These are phyloP conservation scores for Fusarium nanum DNA, from an alignment of 2,329 filamentous ascomycete species.

Conservation along the genomic window DNA sequence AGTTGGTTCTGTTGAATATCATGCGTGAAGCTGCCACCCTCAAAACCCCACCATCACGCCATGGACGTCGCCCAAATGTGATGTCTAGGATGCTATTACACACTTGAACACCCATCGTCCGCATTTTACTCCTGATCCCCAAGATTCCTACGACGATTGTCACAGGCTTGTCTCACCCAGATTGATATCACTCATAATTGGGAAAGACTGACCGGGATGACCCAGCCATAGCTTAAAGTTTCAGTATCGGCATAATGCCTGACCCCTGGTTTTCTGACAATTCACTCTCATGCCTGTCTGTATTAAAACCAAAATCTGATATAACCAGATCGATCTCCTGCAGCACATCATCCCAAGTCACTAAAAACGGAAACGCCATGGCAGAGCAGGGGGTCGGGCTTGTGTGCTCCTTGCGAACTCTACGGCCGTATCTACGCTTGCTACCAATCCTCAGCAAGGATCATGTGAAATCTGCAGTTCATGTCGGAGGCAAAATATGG, in stretches of 20 bases:
- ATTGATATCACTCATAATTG: slow-evolving; percentile 8
- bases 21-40: background rate
- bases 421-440: slow-evolving; percentile 3
- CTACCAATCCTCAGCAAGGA: slow-evolving; percentile 12
- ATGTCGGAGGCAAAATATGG: background rate
- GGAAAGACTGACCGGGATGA: slow-evolving; percentile 4
- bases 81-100: background rate
- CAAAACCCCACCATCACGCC: background rate
- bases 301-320: background rate
- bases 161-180: slow-evolving; percentile 13
- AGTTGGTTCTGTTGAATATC: background rate
- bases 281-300: background rate
- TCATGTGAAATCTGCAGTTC: slow-evolving; percentile 3
- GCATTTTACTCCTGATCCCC: background rate
- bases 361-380: slow-evolving; percentile 7
- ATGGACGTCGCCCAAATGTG: background rate
- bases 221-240: slow-evolving; percentile 11
- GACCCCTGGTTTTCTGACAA: background rate
- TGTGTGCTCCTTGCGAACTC: slow-evolving; percentile 8
- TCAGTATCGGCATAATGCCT: slow-evolving; percentile 1
- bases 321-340: background rate
- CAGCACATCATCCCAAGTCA: slow-evolving; percentile 7
- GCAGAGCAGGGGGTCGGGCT: background rate
- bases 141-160: slow-evolving; percentile 3
- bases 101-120: background rate